These are phyloP conservation scores for Teunomyces cretensis DNA, from an alignment of 805 yeast species.

Conservation along the genomic window DNA sequence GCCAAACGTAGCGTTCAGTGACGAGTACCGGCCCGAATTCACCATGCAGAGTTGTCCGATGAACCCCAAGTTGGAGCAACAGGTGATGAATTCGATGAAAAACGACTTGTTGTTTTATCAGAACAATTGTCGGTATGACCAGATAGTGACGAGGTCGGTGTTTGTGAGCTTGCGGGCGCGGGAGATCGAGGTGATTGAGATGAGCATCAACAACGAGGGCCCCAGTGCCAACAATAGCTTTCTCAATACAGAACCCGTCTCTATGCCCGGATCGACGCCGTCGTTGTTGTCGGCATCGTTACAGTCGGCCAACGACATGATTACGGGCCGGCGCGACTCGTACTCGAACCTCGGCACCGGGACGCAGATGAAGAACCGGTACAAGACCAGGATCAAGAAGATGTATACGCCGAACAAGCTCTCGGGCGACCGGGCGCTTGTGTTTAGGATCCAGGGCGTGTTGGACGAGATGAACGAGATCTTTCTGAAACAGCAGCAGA, in stretches of 20 bases:
- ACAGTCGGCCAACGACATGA: background rate
- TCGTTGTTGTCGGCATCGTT: background rate
- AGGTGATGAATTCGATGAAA: constrained; percentile 51
- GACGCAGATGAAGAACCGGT: constrained; percentile 14
- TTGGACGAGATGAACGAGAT: constrained; percentile 28
- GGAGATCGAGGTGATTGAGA: constrained; percentile 45
- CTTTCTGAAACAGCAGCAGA: constrained; percentile 12
- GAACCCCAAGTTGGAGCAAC: constrained; percentile 49
- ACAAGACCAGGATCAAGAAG: constrained; percentile 37
- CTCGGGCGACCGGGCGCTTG: constrained; percentile 29
- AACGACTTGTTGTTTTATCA: constrained; percentile 47
- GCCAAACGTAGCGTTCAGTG: constrained; percentile 44
- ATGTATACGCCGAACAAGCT: constrained; percentile 34
- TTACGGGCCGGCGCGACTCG: background rate
- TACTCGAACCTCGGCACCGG: no score
- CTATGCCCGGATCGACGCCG: background rate
- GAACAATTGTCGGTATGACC: constrained; percentile 31
- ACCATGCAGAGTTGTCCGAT: constrained; percentile 55
- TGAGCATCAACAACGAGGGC: constrained; percentile 18
- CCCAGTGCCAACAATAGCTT: no score
- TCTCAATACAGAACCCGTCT: no score
- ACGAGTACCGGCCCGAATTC: constrained; percentile 54
- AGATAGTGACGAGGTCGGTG: constrained; percentile 36
- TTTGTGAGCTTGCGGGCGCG: constrained; percentile 45
- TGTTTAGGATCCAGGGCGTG: constrained; percentile 25